Conservation (phyloP, 208 protist species). For the Leishmania gerbilli region DNA sequence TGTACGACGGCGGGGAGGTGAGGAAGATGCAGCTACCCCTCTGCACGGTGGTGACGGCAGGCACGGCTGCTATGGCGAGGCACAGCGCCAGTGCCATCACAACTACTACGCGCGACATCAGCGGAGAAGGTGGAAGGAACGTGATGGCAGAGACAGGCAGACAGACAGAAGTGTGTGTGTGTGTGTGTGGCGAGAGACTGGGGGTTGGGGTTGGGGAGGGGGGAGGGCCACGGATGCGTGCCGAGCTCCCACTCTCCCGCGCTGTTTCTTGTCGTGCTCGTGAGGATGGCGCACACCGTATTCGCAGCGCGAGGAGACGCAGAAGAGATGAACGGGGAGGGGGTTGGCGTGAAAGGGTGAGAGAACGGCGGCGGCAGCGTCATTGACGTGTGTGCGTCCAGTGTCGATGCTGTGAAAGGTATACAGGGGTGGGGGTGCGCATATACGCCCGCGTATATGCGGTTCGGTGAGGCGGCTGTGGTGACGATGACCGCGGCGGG, state of each 20-base stretch:
- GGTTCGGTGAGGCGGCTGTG: neutral
- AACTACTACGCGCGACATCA: neutral
- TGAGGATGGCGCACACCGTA: neutral
- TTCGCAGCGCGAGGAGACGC: neutral
- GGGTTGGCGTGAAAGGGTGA: neutral
- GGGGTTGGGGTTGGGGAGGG: neutral
- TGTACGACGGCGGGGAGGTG: conserved; percentile 15
- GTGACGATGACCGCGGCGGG: neutral
- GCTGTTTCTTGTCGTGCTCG: neutral
- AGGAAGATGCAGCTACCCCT: conserved; percentile 18
- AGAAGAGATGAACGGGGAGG: neutral
- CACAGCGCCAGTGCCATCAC: conserved; percentile 2
- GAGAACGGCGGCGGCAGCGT: neutral
- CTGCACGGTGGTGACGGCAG: neutral
- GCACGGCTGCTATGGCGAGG: neutral
- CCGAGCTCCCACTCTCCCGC: neutral
- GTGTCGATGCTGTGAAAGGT: neutral
- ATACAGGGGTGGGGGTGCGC: neutral
- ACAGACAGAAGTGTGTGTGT: neutral
- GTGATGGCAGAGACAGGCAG: neutral
- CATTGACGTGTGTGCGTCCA: neutral
- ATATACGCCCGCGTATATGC: neutral
- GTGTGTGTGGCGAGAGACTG: neutral
- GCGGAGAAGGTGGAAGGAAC: neutral
- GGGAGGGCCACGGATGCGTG: neutral